Evolutionary conservation across 805 yeast species (phyloP), one percentile per base, ranked within the genome.

Genomic region (Starmerella floricola): DNA sequence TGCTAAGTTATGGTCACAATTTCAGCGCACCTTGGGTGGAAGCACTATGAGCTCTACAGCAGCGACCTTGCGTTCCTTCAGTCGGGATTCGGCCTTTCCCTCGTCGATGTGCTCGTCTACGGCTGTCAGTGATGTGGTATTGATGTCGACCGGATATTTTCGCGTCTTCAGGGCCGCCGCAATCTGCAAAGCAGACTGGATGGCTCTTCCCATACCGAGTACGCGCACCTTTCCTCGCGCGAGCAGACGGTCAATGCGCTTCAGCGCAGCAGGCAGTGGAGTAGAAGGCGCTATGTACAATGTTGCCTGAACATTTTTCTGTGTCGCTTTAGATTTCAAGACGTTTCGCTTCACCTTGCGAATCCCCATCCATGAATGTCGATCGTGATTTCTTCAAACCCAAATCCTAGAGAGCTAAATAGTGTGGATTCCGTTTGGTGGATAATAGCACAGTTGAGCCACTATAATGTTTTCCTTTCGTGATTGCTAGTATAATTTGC

Each of bases 151-250:
- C 44, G 56, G 64, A 54, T 70, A 64, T 16, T 70, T 67, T 31
- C 67, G 62, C 13, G 62, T 63, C 51, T 72, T 72, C 55, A 77
- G 79, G 53, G 75, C 70, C 21, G 74, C 57, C 0, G 74, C 94
- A 1, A 86, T 48, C 12, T 76, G 64, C n/a, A 80, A 46, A 0
- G 78, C 74, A 52, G 72, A 78, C 37, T 71, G 76, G 8, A 80
- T 73, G 8, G 87, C 72, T 42, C 66, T 69, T 1, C 95, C 95
- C 79, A 83, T 76, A 0, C 93, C 95, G 41, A 73, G 60, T 2
- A 86, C 69, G 0, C 69, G 65, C 6, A 84, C 66, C 56, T 24
- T 64, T 48, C 74, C 65, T 36, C 66, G 68, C 4, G 58, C 62
- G 18, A 84, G 57, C 39, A 68, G 63, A 54, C 74, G 75, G 31